Base-by-base conservation (phyloP, 2,329 filamentous ascomycete species). In the Aureobasidium mangrovei region DNA sequence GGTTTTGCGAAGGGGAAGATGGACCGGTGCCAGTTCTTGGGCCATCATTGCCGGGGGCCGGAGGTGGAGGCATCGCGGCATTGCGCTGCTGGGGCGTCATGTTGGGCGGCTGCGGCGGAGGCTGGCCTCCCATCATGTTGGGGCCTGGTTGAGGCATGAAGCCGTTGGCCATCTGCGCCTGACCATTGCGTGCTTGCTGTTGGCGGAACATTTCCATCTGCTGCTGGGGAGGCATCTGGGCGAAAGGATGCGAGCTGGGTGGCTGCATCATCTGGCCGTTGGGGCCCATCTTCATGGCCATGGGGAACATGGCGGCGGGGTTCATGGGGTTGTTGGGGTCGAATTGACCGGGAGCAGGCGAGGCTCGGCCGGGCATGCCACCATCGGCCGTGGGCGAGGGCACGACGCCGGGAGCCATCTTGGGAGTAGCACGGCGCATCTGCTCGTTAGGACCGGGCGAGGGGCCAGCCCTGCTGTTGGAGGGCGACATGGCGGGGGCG, bases 401-500 rank as follows among this genome's bases (percentile, higher is more conserved):
- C 60, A 88, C 82, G 54, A 79, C 82, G 36, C 78, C 78, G 56
- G 80, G 80, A 62, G 80, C 80, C 77, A 89, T 83, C 68, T 88
- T 85, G 28, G 85, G 85, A 28, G 84, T 87, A 47, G 82, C 82
- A 48, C 86, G 83, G 75, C 88, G 88, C 78, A 89, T 88, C 70
- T 86, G 84, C 58, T 91, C 87, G 42, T 78, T 75, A 26, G 87
- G 85, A 65, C 88, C 90, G 35, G 87, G 87, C 8, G 87, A 91
- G 28, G 85, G 83, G 83, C 85, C 57, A 79, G 77, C 64, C 85
- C 80, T 65, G 75, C 82, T 43, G 79, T 83, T 63, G 84, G 84
- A 35, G 82, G 86, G 48, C 83, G 89, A 59, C 85, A 81, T 60
- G 83, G 83, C 67, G 46, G 71, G 71, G 36, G 70, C 67, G 52